Conservation (phyloP, 495 filamentous ascomycete species). For the Talaromyces trachyspermus region DNA sequence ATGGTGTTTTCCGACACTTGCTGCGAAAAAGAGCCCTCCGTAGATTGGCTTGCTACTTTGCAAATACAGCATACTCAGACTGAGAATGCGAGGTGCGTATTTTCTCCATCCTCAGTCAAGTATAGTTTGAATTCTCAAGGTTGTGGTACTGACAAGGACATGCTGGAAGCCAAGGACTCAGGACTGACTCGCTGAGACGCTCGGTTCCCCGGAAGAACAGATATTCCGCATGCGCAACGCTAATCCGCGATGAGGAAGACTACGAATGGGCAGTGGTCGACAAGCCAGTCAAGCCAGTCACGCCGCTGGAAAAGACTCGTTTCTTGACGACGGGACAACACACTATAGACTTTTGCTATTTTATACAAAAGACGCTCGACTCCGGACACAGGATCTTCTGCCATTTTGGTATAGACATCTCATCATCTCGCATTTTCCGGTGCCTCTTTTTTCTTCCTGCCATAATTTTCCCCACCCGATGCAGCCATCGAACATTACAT, state of each 20-base stretch:
- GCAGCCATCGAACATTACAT: constrained; percentile 39
- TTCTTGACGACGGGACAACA: constrained; percentile 10
- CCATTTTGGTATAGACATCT: too few relatives aligned
- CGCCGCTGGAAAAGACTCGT: constrained; percentile 1
- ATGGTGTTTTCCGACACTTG: too few relatives aligned
- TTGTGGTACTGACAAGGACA: constrained; percentile 1
- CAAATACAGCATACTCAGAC: background rate
- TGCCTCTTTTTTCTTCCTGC: too few relatives aligned
- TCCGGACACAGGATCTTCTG: constrained; percentile 4
- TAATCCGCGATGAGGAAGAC: constrained; percentile 25
- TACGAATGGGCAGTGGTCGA: constrained; percentile 26
- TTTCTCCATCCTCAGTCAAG: background rate
- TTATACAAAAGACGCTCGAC: constrained; percentile 7
- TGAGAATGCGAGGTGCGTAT: constrained; percentile 7
- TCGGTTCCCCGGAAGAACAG: constrained; percentile 31
- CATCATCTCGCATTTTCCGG: too few relatives aligned
- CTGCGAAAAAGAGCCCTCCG: background rate
- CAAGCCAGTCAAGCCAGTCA: constrained; percentile 8
- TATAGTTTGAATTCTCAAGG: too few relatives aligned
- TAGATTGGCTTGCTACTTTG: background rate
- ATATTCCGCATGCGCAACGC: constrained; percentile 24
- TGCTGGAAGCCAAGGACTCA: too few relatives aligned
- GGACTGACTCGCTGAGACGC: background rate
- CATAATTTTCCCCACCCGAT: constrained; percentile 26
- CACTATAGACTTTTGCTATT: constrained; percentile 11